A percentile compares a stretch with the other conserved stretches of the same genome.
Conservation (phyloP, 805 yeast genomes). For the Barnettozyma vustinii region DNA sequence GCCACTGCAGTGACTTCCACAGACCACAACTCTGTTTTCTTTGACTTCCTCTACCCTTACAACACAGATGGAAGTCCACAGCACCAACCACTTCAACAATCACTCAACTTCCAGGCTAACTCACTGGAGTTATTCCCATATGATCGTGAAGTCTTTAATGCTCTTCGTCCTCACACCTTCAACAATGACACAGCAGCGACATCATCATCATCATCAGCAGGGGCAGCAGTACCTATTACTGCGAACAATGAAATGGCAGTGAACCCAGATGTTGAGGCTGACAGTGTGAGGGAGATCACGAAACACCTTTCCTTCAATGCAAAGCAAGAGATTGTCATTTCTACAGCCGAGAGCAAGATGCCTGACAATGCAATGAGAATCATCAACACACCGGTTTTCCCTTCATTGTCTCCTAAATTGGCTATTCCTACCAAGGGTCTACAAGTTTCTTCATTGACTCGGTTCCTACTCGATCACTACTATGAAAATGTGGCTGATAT, state of each 20-base stretch:
- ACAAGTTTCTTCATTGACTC: constrained; percentile 61
- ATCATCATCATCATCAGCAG: not conserved
- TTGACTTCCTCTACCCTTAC: constrained; percentile 43
- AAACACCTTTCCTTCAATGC: not conserved
- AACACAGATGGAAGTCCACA: constrained; percentile 4
- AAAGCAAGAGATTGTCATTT: constrained; percentile 14
- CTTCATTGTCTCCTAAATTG: constrained; percentile 28
- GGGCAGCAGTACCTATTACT: not conserved
- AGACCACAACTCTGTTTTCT: constrained; percentile 48
- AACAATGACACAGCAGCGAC: not conserved
- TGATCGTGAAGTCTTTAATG: constrained; percentile 26
- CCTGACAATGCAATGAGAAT: constrained; percentile 42
- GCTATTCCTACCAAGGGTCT: constrained; percentile 56
- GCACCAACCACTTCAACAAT: constrained; percentile 4
- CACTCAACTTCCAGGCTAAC: not conserved
- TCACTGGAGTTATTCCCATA: constrained; percentile 13
- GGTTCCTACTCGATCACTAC: constrained; percentile 69
- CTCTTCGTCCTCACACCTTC: constrained; percentile 17
- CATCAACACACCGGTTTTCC: constrained; percentile 28
- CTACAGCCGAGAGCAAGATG: constrained; percentile 37
- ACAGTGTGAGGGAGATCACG: not conserved
- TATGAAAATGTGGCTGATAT: constrained; percentile 71
- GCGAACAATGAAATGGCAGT: not conserved
- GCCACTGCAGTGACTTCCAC: constrained; percentile 59
- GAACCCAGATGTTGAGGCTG: not conserved